Percentiles rank a stretch among this genome's conserved stretches.
phyloP scores from a whole-genome alignment of 192 early-diverging fungal species.

The Geranomyces michiganensis region DNA sequence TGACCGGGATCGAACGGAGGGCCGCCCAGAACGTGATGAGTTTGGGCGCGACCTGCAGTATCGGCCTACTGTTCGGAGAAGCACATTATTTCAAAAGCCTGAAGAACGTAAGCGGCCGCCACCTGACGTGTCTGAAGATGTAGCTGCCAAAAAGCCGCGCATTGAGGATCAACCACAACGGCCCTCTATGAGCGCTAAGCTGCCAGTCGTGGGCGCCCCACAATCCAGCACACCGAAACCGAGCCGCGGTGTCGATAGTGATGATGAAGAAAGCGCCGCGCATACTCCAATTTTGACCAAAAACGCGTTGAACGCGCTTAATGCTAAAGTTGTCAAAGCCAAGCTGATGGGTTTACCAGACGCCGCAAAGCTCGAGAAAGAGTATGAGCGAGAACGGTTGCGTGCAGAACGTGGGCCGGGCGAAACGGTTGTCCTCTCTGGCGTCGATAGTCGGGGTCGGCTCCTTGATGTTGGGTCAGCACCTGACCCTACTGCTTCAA shows the following conservation, averaged over 20 bases:
- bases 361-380: conserved; percentile 66
- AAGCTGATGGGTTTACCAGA: conserved; percentile 63
- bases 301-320: conserved; percentile 84
- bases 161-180: neutral
- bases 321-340: conserved; percentile 80
- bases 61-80: conserved; percentile 20
- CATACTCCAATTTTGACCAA: conserved; percentile 44
- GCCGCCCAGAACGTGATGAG: conserved; percentile 4
- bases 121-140: neutral
- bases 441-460: conserved; percentile 58
- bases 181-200: neutral
- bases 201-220: neutral
- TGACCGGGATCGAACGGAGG: neutral
- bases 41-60: conserved; percentile 30
- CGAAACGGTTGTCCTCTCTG: conserved; percentile 48
- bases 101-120: conserved; percentile 8
- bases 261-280: neutral
- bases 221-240: neutral
- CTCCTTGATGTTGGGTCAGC: conserved; percentile 57
- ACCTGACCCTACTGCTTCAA: neutral
- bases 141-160: neutral
- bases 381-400: conserved; percentile 68
- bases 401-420: conserved; percentile 37
- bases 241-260: neutral
- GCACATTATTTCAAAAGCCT: conserved; percentile 26